phyloP scores from a whole-genome alignment of 2,329 filamentous ascomycete species.

The Claviceps monticola region DNA sequence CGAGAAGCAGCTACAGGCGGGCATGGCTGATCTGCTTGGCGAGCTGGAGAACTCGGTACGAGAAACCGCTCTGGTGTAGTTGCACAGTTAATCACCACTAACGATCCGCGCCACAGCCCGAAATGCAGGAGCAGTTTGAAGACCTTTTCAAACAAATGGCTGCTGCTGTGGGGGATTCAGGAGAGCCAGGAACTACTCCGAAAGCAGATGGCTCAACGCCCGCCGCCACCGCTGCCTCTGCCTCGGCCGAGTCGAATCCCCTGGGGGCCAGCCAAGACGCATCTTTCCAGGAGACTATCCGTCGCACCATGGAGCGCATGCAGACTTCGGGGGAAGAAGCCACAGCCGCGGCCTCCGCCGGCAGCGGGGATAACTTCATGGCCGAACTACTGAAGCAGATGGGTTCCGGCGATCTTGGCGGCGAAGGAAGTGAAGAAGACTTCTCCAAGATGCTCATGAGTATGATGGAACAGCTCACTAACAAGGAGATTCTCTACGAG shows the following conservation, averaged over 20 bases:
- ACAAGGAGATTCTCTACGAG: conserved; percentile 96
- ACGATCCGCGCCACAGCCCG: conserved; percentile 29
- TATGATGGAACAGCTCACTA: conserved; percentile 98
- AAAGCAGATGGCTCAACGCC: conserved; percentile 3
- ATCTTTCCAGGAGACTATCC: conserved; percentile 84
- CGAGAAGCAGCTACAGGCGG: conserved; percentile 71
- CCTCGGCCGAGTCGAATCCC: conserved; percentile 17
- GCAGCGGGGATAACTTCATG: conserved; percentile 63
- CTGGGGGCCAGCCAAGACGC: conserved; percentile 30
- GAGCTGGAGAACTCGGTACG: conserved; percentile 50
- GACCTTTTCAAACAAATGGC: conserved; percentile 61
- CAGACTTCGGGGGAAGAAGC: conserved; percentile 76
- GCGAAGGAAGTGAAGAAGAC: conserved; percentile 58
- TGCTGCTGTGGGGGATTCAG: conserved; percentile 23
- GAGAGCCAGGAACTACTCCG: background rate
- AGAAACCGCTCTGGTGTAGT: background rate
- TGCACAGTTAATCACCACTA: background rate
- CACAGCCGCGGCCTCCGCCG: conserved; percentile 59
- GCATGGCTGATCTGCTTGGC: conserved; percentile 73
- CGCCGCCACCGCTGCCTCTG: conserved; percentile 2
- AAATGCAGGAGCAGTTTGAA: conserved; percentile 69
- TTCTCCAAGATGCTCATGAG: conserved; percentile 90
- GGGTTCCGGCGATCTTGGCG: conserved; percentile 28
- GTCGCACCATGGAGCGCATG: conserved; percentile 92
- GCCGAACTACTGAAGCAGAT: conserved; percentile 89